Percentiles rank a stretch among this genome's conserved stretches.
Conservation (phyloP, 495 filamentous ascomycete species). For the Talaromyces wortmannii region DNA sequence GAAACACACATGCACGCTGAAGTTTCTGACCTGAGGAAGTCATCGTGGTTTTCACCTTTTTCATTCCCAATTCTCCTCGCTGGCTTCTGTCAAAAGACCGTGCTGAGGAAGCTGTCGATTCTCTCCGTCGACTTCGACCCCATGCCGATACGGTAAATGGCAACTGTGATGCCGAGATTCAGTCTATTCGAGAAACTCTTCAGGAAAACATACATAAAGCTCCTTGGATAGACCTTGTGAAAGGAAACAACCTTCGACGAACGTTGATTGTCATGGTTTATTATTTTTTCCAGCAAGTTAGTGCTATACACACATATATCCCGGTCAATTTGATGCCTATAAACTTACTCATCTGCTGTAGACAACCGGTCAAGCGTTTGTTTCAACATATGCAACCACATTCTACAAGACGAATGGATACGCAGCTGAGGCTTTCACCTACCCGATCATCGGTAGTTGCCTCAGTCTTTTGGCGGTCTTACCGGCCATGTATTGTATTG, state of each 20-base stretch:
- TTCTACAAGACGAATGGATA: not conserved
- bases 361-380: not conserved
- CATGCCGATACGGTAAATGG: conserved; percentile 1
- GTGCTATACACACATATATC: too few relatives aligned
- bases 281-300: not conserved
- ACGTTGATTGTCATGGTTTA: not conserved
- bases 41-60: not conserved
- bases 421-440: not conserved
- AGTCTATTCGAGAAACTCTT: not conserved
- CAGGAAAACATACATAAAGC: not conserved
- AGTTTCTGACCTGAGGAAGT: not conserved
- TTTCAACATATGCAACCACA: not conserved
- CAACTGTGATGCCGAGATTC: not conserved
- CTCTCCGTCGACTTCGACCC: conserved; percentile 7
- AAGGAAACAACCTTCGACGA: not conserved
- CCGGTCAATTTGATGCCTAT: not conserved
- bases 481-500: not conserved
- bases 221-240: not conserved
- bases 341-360: not conserved
- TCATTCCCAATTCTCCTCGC: conserved; percentile 8
- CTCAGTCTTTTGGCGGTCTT: not conserved
- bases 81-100: conserved; percentile 14
- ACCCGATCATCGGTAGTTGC: not conserved
- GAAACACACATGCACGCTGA: too few relatives aligned
- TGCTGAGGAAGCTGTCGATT: conserved; percentile 5